Evolutionary conservation across 169 alveolate species (phyloP).

Genomic region (Plasmodium berghei): DNA sequence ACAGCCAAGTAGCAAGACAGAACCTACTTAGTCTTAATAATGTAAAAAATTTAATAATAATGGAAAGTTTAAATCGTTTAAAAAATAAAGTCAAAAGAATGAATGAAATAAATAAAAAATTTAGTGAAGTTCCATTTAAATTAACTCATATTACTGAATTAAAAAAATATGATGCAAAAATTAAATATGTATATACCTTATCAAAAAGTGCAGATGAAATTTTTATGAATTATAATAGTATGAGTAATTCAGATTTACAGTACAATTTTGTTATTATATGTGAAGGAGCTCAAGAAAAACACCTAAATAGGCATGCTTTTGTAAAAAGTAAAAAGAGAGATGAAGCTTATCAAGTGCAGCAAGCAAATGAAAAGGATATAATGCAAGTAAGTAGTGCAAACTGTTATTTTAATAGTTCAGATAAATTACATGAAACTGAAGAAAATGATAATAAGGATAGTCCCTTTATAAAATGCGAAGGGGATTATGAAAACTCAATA

Average conservation of each 20-base stretch:
- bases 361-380: no score
- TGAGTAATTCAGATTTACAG: slow-evolving; percentile 4
- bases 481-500: no score
- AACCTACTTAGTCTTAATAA: no score
- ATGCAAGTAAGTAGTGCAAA: no score
- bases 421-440: no score
- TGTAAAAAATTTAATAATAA: no score
- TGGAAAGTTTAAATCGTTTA: no score
- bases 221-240: neutral
- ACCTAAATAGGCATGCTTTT: neutral
- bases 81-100: neutral
- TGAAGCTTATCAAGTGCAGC: no score
- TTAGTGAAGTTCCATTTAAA: slow-evolving; percentile 23
- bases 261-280: slow-evolving; percentile 63
- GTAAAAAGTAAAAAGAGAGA: no score
- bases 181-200: slow-evolving; percentile 53
- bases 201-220: slow-evolving; percentile 68
- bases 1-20: neutral
- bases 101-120: neutral
- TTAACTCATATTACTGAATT: slow-evolving; percentile 4
- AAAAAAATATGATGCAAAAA: slow-evolving; percentile 32
- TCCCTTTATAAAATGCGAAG: no score
- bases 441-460: no score
- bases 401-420: no score
- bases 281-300: slow-evolving; percentile 26